Percentiles rank a stretch among this genome's conserved stretches.
These are phyloP conservation scores for Chaetomium olivaceum DNA, from an alignment of 2,329 filamentous ascomycete genomes.

Conservation along the genomic window DNA sequence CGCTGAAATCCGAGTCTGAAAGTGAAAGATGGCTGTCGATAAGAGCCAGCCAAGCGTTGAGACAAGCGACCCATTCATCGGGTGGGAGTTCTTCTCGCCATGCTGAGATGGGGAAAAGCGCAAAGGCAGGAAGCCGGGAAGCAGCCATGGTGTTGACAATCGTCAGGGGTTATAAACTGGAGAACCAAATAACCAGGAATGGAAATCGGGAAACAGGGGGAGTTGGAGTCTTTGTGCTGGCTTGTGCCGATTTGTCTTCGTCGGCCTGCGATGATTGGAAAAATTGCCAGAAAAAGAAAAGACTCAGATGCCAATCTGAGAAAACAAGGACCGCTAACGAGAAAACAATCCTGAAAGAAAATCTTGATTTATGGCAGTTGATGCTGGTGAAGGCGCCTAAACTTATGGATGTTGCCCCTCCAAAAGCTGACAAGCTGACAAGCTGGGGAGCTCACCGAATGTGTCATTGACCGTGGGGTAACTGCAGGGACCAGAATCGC, in stretches of 20 bases:
- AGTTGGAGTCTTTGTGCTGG: not conserved
- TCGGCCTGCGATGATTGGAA: not conserved
- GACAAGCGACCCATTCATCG: slow-evolving; percentile 74
- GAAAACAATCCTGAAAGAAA: not conserved
- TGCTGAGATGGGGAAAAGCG: slow-evolving; percentile 69
- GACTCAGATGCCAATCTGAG: not conserved
- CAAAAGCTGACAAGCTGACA: not conserved
- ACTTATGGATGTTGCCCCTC: not conserved
- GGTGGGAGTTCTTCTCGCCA: slow-evolving; percentile 67
- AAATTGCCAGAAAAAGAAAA: not conserved
- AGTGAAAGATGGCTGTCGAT: slow-evolving; percentile 64
- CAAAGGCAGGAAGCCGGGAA: slow-evolving; percentile 65
- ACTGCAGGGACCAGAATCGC: not conserved
- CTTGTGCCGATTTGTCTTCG: not conserved
- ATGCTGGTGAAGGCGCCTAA: not conserved
- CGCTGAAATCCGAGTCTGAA: slow-evolving; percentile 55
- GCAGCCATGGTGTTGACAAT: slow-evolving; percentile 20
- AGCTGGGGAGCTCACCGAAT: slow-evolving; percentile 39
- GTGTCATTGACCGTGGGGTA: slow-evolving; percentile 40
- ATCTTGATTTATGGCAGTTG: not conserved
- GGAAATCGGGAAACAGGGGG: not conserved
- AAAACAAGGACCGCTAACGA: not conserved
- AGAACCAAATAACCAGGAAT: no score
- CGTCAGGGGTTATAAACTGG: slow-evolving; percentile 5
- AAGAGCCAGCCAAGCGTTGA: slow-evolving; percentile 75